Evolutionary conservation across 257 asterid genomes (phyloP).

Genomic region (Fraxinus pennsylvanica): DNA sequence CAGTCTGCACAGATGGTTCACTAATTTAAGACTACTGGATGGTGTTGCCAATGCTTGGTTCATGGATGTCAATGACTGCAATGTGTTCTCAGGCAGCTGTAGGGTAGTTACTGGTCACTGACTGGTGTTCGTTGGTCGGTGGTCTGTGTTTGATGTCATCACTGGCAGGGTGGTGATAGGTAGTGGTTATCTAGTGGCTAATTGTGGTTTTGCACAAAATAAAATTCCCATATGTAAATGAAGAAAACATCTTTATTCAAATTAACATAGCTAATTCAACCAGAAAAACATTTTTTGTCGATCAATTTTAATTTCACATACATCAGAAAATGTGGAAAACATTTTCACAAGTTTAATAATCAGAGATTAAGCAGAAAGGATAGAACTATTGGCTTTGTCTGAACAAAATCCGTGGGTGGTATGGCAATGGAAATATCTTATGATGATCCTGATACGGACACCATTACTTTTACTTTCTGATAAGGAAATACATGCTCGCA

Average conservation of each 20-base stretch:
- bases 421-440: constrained; percentile 4
- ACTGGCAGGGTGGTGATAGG: too few relatives aligned
- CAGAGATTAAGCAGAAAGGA: background rate
- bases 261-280: background rate
- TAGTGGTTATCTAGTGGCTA: too few relatives aligned
- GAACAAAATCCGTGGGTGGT: background rate
- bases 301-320: background rate
- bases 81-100: too few relatives aligned
- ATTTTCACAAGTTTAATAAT: background rate
- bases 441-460: background rate
- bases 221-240: too few relatives aligned
- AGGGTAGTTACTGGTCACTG: background rate
- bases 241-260: background rate
- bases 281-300: background rate
- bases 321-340: background rate
- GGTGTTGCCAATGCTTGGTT: background rate
- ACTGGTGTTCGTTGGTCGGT: background rate
- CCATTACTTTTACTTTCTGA: background rate
- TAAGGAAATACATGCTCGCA: background rate
- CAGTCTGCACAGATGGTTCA: background rate
- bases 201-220: too few relatives aligned
- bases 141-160: too few relatives aligned
- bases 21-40: background rate
- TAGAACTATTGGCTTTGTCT: background rate
- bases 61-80: too few relatives aligned